Conservation (phyloP, 1,284 basidiomycete genomes). For the Sporisorium exsertum region DNA sequence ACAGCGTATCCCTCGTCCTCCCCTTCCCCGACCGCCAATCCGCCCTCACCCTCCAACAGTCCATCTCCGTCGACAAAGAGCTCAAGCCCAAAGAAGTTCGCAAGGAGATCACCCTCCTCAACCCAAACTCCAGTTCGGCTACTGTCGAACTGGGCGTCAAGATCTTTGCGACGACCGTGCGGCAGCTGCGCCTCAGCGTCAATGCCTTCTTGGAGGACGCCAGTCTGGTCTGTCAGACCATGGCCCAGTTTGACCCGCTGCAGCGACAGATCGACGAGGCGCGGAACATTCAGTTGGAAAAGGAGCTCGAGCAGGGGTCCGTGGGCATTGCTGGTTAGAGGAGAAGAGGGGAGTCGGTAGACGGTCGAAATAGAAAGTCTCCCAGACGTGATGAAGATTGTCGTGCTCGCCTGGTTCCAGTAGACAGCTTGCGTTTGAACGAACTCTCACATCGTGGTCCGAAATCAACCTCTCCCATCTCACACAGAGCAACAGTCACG, state of each 20-base stretch:
- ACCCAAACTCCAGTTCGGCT: slow-evolving; percentile 6
- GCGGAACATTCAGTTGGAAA: slow-evolving; percentile 32
- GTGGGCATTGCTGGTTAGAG: slow-evolving; percentile 53
- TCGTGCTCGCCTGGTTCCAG: too few relatives aligned
- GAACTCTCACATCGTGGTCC: neutral
- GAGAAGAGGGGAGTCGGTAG: neutral
- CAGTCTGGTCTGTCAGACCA: slow-evolving; percentile 53
- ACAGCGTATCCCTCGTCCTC: slow-evolving; percentile 52
- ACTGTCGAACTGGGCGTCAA: slow-evolving; percentile 42
- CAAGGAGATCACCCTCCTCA: slow-evolving; percentile 45
- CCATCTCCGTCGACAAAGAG: slow-evolving; percentile 58
- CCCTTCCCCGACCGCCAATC: slow-evolving; percentile 48
- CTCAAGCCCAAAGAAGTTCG: slow-evolving; percentile 58
- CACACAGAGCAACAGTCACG: neutral
- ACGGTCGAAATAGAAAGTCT: neutral
- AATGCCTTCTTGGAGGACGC: slow-evolving; percentile 61
- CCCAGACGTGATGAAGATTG: neutral
- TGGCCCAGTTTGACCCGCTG: slow-evolving; percentile 53
- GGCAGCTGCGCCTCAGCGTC: slow-evolving; percentile 56
- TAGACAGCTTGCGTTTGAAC: neutral
- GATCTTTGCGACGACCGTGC: slow-evolving; percentile 58
- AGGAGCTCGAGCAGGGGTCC: slow-evolving; percentile 56
- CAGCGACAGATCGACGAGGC: slow-evolving; percentile 33
- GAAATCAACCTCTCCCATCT: neutral
- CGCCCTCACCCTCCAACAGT: slow-evolving; percentile 43